Base-by-base conservation (phyloP, 108 stramenopile genomes). In the Fistulifera pelliculosa region DNA sequence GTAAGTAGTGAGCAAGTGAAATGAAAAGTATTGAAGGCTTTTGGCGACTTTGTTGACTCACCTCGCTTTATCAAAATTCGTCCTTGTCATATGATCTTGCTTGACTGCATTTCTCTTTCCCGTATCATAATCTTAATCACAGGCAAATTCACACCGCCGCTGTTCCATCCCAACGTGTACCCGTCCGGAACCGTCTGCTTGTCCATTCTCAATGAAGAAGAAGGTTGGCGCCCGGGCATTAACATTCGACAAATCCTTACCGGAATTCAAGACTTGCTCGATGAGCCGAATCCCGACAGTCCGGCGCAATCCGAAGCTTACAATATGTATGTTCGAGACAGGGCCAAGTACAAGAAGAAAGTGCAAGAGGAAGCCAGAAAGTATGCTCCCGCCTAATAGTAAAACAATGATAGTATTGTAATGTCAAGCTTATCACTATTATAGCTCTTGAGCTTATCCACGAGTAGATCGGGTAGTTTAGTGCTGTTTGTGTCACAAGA, bases 221-320 rank as follows among this genome's bases (percentile, higher is more conserved):
- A 99, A 63, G 98, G 89, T 14, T 99, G 98, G 98, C 79, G 96
- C 58, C 98, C 98, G 14, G 94, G 96, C 8, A 96, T 98, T 71
- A 97, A 95, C 8, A 68, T 99, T 42, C 93, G 95, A 64, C 95
- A 97, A 67, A 85, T 99, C 67, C 66, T 99, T 56, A 63, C 96
- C 63, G 97, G 97, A 27, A 96, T 98, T 66, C 98, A 97, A 68
- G 96, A 98, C 65, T 82, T 99, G 38, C 70, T 99, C 40, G 93
- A 97, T 66, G 83, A 87, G 41, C 96, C 97, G 0, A 98, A 96
- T 65, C 94, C 56, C 15, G 43, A 57, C 43, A 38, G 28, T n/a
- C 56, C 97, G 18, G 95, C 95, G 2, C 97, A 98, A 69, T 76
- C 75, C 15, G 94, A 96, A 57, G 97, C 97, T 17, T 95, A 87